These are phyloP conservation scores for Daldinia bambusicola DNA, from an alignment of 495 filamentous ascomycete species.

Conservation along the genomic window DNA sequence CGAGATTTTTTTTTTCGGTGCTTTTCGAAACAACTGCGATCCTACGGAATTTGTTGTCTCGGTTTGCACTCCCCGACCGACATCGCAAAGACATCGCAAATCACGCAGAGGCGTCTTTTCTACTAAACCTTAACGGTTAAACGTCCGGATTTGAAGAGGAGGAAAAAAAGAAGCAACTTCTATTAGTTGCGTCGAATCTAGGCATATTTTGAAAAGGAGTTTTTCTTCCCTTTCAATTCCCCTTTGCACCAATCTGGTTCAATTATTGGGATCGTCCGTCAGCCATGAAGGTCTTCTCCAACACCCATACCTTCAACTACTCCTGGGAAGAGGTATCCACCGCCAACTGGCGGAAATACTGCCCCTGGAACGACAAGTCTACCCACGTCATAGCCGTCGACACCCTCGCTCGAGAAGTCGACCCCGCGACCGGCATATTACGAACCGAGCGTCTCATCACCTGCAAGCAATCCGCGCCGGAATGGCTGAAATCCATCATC, in stretches of 20 bases:
- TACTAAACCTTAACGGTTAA: not conserved
- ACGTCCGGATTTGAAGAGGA: not conserved
- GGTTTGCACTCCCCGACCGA: conserved; percentile 41
- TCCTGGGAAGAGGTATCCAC: conserved; percentile 98
- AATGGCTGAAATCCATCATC: conserved; percentile 83
- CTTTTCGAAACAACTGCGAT: conserved; percentile 21
- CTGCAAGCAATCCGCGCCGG: conserved; percentile 86
- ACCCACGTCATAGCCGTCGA: conserved; percentile 95
- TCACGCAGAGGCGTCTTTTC: not conserved
- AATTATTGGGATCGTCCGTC: conserved; percentile 13
- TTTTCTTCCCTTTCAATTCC: not conserved
- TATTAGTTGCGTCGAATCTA: not conserved
- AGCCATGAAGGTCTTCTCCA: conserved; percentile 94
- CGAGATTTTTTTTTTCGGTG: conserved; percentile 17
- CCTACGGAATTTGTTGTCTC: conserved; percentile 23
- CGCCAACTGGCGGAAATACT: conserved; percentile 99
- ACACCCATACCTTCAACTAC: conserved; percentile 89
- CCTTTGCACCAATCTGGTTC: not conserved
- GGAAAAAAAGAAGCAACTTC: not conserved
- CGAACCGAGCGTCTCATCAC: conserved; percentile 97
- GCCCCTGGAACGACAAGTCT: conserved; percentile 95
- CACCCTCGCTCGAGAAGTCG: conserved; percentile 83
- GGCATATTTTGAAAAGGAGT: conserved; percentile 4
- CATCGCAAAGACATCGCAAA: conserved; percentile 19
- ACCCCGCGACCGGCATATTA: conserved; percentile 84